phyloP scores from a whole-genome alignment of 176 grass and related monocot species.

The Cenchrus purpureus region DNA sequence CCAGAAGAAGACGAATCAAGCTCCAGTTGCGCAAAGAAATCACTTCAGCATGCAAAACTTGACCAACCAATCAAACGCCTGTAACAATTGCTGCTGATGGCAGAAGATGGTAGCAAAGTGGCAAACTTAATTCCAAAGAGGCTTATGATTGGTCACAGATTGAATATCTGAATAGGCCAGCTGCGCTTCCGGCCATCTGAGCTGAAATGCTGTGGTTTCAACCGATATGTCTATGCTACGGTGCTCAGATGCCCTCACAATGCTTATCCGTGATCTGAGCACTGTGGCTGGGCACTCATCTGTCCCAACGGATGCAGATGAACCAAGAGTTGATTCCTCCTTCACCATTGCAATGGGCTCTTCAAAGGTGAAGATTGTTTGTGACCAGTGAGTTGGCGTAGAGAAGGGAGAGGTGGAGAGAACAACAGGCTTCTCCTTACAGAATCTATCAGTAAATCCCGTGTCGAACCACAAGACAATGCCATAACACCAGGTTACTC shows the following conservation, averaged over 20 bases:
- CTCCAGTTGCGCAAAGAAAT: not conserved
- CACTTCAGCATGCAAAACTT: not conserved
- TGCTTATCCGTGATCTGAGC: slow-evolving; percentile 74
- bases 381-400: slow-evolving; percentile 86
- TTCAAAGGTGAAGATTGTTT: slow-evolving; percentile 83
- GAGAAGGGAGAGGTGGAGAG: slow-evolving; percentile 87
- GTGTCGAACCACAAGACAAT: slow-evolving; percentile 94
- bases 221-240: slow-evolving; percentile 82
- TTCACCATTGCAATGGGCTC: slow-evolving; percentile 71
- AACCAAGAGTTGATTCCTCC: slow-evolving; percentile 20
- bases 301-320: slow-evolving; percentile 55
- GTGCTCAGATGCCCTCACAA: slow-evolving; percentile 72
- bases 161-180: slow-evolving; percentile 89
- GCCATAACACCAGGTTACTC: slow-evolving; percentile 69
- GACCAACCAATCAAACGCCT: not conserved
- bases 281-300: slow-evolving; percentile 50
- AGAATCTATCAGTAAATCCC: slow-evolving; percentile 75
- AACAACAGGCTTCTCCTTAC: slow-evolving; percentile 70
- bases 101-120: not conserved
- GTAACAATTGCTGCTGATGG: not conserved
- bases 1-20: not conserved
- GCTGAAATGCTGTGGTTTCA: slow-evolving; percentile 58
- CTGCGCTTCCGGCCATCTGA: slow-evolving; percentile 54
- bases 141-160: slow-evolving; percentile 47
- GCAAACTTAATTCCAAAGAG: slow-evolving; percentile 15